These are phyloP conservation scores for Aspergillus nidulans DNA, from an alignment of 495 filamentous ascomycete genomes.

Conservation along the genomic window DNA sequence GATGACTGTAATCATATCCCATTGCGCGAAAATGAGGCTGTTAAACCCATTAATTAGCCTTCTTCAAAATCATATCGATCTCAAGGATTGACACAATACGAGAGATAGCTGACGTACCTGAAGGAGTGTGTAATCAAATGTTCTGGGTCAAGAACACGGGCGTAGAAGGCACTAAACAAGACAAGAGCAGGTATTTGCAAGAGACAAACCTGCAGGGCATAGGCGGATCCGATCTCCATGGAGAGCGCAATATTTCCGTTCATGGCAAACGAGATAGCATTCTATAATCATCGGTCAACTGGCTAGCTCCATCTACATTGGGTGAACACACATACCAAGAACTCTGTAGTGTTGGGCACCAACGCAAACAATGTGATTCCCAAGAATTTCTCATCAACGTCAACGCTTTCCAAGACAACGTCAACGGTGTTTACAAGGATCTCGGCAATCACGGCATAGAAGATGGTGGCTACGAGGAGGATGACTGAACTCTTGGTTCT, in stretches of 20 bases:
- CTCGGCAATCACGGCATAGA: constrained; percentile 95
- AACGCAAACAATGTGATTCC: constrained; percentile 96
- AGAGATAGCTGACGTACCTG: constrained; percentile 49
- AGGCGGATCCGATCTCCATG: constrained; percentile 98
- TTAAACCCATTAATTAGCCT: not conserved
- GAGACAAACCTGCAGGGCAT: constrained; percentile 96
- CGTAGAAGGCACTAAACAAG: constrained; percentile 72
- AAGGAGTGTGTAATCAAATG: constrained; percentile 77
- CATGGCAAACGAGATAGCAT: constrained; percentile 99
- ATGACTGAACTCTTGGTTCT: constrained; percentile 84
- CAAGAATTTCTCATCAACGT: constrained; percentile 96
- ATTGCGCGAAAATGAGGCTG: constrained; percentile 94
- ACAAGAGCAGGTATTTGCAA: constrained; percentile 93
- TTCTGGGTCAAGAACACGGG: constrained; percentile 42
- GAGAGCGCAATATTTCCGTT: constrained; percentile 99
- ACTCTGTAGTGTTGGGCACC: constrained; percentile 97
- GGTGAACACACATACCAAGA: constrained; percentile 61
- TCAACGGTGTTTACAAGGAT: constrained; percentile 96
- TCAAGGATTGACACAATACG: too few relatives aligned
- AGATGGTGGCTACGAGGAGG: constrained; percentile 80
- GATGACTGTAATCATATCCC: constrained; percentile 98
- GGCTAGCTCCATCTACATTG: not conserved
- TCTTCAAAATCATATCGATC: too few relatives aligned
- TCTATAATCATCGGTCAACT: constrained; percentile 52
- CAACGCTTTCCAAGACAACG: constrained; percentile 80